Conservation (phyloP, 1,284 basidiomycete species). For the Malassezia dermatis region DNA sequence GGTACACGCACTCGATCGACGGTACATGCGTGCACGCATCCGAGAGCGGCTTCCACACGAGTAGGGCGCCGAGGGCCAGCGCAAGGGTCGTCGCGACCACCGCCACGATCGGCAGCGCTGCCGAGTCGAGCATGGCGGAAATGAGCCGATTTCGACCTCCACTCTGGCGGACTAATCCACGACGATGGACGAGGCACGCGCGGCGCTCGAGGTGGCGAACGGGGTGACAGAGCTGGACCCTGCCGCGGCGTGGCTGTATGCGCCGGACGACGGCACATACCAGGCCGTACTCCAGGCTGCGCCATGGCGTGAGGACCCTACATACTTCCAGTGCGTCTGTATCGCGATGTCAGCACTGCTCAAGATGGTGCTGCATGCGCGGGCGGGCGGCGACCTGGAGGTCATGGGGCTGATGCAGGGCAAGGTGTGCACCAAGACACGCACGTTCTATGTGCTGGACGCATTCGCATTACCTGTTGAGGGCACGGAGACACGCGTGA, state of each 20-base stretch:
- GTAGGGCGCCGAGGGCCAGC: neutral
- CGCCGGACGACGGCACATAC: slow-evolving; percentile 65
- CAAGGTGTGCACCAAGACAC: slow-evolving; percentile 71
- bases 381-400: slow-evolving; percentile 91
- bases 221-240: slow-evolving; percentile 52
- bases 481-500: slow-evolving; percentile 97
- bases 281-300: slow-evolving; percentile 60
- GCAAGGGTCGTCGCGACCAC: neutral
- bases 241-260: slow-evolving; percentile 36
- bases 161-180: neutral
- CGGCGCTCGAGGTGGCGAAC: slow-evolving; percentile 75
- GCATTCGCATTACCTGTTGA: slow-evolving; percentile 93
- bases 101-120: neutral
- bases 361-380: slow-evolving; percentile 98
- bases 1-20: slow-evolving; percentile 14
- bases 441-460: slow-evolving; percentile 73
- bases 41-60: neutral
- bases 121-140: neutral
- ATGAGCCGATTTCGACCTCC: slow-evolving; percentile 5
- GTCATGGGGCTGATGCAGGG: slow-evolving; percentile 99
- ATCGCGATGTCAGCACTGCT: slow-evolving; percentile 90
- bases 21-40: neutral
- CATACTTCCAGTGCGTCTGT: slow-evolving; percentile 86
- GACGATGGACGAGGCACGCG: slow-evolving; percentile 52
- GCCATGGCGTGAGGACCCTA: slow-evolving; percentile 80